Evolutionary conservation across 352 stramenopile species (phyloP).

Genomic region (Pilasporangium apinafurcum): DNA sequence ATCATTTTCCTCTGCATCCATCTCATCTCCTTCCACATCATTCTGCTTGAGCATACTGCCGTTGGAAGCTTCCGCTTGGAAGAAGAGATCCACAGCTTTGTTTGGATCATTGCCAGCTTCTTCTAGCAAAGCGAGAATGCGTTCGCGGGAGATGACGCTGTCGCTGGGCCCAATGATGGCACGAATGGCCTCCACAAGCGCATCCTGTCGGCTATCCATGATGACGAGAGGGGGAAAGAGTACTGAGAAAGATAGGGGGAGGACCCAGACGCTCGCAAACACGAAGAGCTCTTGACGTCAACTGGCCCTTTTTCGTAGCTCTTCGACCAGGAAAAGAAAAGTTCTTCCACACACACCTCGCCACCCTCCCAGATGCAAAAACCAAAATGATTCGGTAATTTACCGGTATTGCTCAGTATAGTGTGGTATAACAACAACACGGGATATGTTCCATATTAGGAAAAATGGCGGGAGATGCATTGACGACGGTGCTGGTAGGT

Average conservation of each 20-base stretch:
- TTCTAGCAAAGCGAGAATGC: constrained; percentile 54
- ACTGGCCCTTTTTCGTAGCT: constrained; percentile 28
- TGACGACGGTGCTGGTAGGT: constrained; percentile 50
- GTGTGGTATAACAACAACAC: too few species aligned
- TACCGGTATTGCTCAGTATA: too few species aligned
- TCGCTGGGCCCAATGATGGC: constrained; percentile 63
- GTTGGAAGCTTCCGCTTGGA: constrained; percentile 48
- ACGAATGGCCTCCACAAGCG: constrained; percentile 72
- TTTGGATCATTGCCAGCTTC: constrained; percentile 67
- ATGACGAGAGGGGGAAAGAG: not conserved
- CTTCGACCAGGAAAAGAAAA: constrained; percentile 4
- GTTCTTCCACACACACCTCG: too few species aligned
- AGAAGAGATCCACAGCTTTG: constrained; percentile 79
- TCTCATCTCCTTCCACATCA: constrained; percentile 40
- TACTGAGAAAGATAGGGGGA: not conserved
- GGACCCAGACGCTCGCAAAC: not conserved
- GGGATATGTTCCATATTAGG: too few species aligned
- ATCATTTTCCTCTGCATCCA: constrained; percentile 19
- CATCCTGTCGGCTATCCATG: constrained; percentile 51
- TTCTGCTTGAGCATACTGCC: constrained; percentile 34
- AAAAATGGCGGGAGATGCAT: constrained; percentile 2
- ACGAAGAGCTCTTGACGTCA: not conserved
- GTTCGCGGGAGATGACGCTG: constrained; percentile 45
- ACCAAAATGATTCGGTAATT: too few species aligned
- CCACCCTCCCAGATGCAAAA: too few species aligned